Evolutionary conservation across 139 green algal species (phyloP), one percentile per base, ranked within the genome.

Genomic region (Tetraselmis striata): DNA sequence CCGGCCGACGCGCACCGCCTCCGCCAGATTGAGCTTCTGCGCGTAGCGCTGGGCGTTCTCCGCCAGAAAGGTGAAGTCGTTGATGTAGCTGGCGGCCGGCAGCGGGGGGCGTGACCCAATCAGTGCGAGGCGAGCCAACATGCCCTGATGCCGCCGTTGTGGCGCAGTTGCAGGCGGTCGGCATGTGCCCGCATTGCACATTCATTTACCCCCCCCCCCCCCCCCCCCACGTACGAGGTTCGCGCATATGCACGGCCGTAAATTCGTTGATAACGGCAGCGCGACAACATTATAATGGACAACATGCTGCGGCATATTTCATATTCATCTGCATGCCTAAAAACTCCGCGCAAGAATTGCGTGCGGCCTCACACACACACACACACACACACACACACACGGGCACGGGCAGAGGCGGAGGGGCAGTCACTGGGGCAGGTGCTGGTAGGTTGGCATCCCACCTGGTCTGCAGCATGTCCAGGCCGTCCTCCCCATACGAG

Each of bases 401-500:
- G 18, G 11, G 18, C 45, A 67, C 45, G 18, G 11, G 18, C 45
- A 67, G 11, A 67, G 11, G 45, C 45, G 18, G 18, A 67, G 11
- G 18, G 5, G 18, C 45, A 67, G 11, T 5, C 45, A 67, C 45
- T 67, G 45, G 11, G 11, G 45, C 45, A 5, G 45, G 11, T 18
- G 45, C 45, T 5, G 18, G 18, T 25, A 18, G 18, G 45, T 18
- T 5, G 45, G 45, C 5, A 67, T 5, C 45, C 45, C 45, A 67
- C 45, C 45, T 67, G 45, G 45, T 67, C 45, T 29, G 74, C 74
- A 77, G 86, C 23, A 97, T 90, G 83, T 99, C 96, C 23, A 98
- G 84, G 29, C 91, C 95, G 83, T 99, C 96, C 77, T 98, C 96
- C 27, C 96, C 96, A 74, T 99, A 99, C 26, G 87, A 86, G 79